Evolutionary conservation across 129 eudicot species (phyloP), one percentile per base, ranked within the genome.

Genomic region (Ambrosia trifida): DNA sequence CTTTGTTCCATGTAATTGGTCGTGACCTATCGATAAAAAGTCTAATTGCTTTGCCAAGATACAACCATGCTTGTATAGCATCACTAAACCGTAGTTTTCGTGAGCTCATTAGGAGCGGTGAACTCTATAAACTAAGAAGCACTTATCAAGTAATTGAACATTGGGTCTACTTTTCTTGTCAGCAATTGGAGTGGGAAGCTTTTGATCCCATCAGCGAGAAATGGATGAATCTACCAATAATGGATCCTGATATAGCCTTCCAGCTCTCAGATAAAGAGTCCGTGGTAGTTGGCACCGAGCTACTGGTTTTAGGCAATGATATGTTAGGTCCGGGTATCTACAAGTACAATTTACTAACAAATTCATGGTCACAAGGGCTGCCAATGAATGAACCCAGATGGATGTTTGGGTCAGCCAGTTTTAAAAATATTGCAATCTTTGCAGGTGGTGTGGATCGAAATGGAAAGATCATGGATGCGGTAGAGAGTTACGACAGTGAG

Each of bases 331-430:
- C 79, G 18, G 79, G 74, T 18, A 79, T 84, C 12, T 79, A 79
- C 36, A 72, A 64, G 18, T 87, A 84, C 67, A 82, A 80, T 40
- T 51, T 84, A 50, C 45, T 82, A 65, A 84, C 94, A 4, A 82
- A 87, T 78, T 64, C 85, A 20, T 87, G 94, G 94, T 66, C 85
- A 3, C 40, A 75, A 14, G 87, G 89, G 0, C 36, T 36, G 80
- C 60, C 40, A 2, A 87, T 87, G 89, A 82, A 60, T 20, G 52
- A 64, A 16, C 89, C 94, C 17, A 73, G 89, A 52, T 82, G 85
- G 61, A 71, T 87, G 72, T 84, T 87, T 46, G 89, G 94, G 17
- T 87, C 94, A 3, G 94, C 89, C 33, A 87, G 94, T 72, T 67
- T 79, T 1, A 85, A 86, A 6, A 81, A 81, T 52, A 79, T 79